A percentile compares a stretch with the other conserved stretches of the same genome.
Conservation (phyloP, 2,329 filamentous ascomycete genomes). For the Aspergillus fumigatiaffinis region DNA sequence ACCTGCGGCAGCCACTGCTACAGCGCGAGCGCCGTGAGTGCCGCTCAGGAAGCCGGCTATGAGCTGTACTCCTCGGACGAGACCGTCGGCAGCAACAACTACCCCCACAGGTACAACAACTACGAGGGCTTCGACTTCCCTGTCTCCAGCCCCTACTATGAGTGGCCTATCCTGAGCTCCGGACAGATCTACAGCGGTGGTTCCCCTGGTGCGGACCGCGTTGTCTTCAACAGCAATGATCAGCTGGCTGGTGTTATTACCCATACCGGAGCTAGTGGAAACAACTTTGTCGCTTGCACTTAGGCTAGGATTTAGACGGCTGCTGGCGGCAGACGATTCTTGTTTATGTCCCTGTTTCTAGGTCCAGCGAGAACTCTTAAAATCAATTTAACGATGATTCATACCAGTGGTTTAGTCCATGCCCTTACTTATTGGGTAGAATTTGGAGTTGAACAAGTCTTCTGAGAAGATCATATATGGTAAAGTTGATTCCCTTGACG, state of each 20-base stretch:
- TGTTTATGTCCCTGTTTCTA: neutral
- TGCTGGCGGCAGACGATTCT: neutral
- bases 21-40: conserved; percentile 45
- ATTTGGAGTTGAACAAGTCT: neutral
- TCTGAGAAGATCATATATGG: too few species aligned
- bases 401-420: neutral
- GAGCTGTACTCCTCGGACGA: conserved; percentile 43
- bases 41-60: conserved; percentile 52
- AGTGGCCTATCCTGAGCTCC: conserved; percentile 56
- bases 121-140: conserved; percentile 60
- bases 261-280: conserved; percentile 65
- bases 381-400: neutral
- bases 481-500: too few species aligned
- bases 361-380: neutral
- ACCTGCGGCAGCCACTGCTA: conserved; percentile 55
- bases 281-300: conserved; percentile 63
- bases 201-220: conserved; percentile 63
- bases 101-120: conserved; percentile 60
- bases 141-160: conserved; percentile 57
- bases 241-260: conserved; percentile 62
- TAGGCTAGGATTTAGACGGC: neutral
- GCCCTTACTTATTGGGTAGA: neutral
- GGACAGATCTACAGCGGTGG: conserved; percentile 54
- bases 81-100: conserved; percentile 37
- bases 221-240: conserved; percentile 58